Base-by-base conservation (phyloP, 768 basidiomycete genomes). In the Termitomyces sp. region DNA sequence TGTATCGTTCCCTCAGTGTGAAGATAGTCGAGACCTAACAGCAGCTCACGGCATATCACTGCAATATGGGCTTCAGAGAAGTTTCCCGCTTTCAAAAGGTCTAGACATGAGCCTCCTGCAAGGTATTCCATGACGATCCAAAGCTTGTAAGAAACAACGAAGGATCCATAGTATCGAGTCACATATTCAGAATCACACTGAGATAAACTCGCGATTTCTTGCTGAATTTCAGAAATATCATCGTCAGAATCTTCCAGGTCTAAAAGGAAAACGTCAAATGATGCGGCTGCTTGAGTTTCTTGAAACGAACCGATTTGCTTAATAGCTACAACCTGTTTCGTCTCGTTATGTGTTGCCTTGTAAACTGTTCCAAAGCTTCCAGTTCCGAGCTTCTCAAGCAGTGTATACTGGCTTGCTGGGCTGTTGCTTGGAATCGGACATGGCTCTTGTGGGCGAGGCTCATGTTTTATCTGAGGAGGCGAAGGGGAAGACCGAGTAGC, bases 71-170 rank as follows among this genome's bases (percentile, higher is more conserved):
- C 81, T 72, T 99, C 97, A 14, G 88, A 85, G 71, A 98, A 97
- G 31, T 83, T 76, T 27, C 93, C 96, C 1, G 93, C 83, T 72
- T 96, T 97, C 64, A 98, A 83, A 55, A 99, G 81, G 72, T 98
- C 97, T 55, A 98, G 83, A 74, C 97, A 98, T 27, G 94, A 97
- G n/a, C 97, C 97, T 43, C 97, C 97, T 0, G 94, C 94, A 54
- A 98, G 87, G 73, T 93, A 99, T 72, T 99, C 97, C 97, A 99
- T 98, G 66, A 99, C 76, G 68, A 99, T 99, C 97, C 97, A 99
- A 24, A 99, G 79, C 72, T 98, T 96, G 79, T 96, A 98, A 36
- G 90, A 86, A 62, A 93, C 87, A 54, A 99, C 93, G 71, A 99
- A 99, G 48, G 93, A 94, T 46, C 94, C 95, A 66, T 97, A 98